These are phyloP conservation scores for Fraxinus sp. DNA, from an alignment of 305 asterid species.

Conservation along the genomic window DNA sequence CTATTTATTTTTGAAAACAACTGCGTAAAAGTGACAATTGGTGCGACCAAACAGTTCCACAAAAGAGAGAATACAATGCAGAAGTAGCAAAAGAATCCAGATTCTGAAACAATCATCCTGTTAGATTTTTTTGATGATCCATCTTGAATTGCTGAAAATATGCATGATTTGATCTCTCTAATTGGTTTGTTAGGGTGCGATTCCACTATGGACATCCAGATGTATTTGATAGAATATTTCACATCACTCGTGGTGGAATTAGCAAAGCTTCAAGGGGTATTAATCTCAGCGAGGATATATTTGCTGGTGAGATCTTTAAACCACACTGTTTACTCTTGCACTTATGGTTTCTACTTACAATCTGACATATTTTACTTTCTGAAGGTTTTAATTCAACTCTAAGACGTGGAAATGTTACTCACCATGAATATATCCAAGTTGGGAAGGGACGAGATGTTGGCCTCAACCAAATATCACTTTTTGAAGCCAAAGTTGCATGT, in stretches of 20 bases:
- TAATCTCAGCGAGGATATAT: constrained; percentile 92
- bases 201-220: constrained; percentile 98
- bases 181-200: constrained; percentile 60
- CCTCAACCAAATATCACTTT: constrained; percentile 93
- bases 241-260: constrained; percentile 94
- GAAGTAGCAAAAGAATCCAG: background rate
- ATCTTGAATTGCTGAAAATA: constrained; percentile 15
- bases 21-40: background rate
- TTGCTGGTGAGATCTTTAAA: constrained; percentile 69
- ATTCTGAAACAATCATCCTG: background rate
- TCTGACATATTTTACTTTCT: constrained; percentile 22
- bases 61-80: background rate
- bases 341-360: constrained; percentile 1
- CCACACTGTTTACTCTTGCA: constrained; percentile 14
- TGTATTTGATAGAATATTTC: constrained; percentile 87
- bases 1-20: background rate
- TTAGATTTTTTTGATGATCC: constrained; percentile 13
- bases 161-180: constrained; percentile 19
- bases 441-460: constrained; percentile 99
- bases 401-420: constrained; percentile 93
- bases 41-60: background rate
- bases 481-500: constrained; percentile 99
- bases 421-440: constrained; percentile 96
- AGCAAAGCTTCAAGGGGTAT: constrained; percentile 92
- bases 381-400: constrained; percentile 91